Conservation (phyloP, 495 filamentous ascomycete genomes). For the Hyphodiscus hymeniophilus region DNA sequence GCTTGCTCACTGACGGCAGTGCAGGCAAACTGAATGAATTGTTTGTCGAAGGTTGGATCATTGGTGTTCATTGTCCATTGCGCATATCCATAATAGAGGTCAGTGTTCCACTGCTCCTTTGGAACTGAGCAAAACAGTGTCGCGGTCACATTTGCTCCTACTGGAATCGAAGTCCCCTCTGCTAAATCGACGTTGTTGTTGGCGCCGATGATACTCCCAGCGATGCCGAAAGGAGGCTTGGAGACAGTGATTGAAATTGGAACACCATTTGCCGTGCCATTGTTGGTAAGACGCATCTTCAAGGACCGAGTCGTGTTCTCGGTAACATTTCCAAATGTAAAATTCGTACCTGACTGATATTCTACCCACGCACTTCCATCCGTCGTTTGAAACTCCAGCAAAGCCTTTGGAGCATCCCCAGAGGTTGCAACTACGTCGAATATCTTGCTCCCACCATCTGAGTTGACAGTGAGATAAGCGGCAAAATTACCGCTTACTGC, state of each 20-base stretch:
- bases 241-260: constrained; percentile 38
- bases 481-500: too few relatives aligned
- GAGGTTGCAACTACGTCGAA: constrained; percentile 24
- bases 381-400: constrained; percentile 37
- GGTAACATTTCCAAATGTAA: constrained; percentile 39
- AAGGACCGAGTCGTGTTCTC: constrained; percentile 29
- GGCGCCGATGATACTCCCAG: constrained; percentile 29
- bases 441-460: constrained; percentile 28
- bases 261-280: constrained; percentile 25
- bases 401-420: constrained; percentile 32
- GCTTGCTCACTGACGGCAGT: too few relatives aligned
- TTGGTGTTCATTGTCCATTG: too few relatives aligned
- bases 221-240: constrained; percentile 36
- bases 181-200: constrained; percentile 41
- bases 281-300: constrained; percentile 37
- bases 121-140: too few relatives aligned
- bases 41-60: too few relatives aligned
- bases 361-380: constrained; percentile 38
- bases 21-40: too few relatives aligned
- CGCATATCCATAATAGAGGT: too few relatives aligned
- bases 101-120: too few relatives aligned
- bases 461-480: too few relatives aligned
- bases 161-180: constrained; percentile 37
- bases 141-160: constrained; percentile 32
- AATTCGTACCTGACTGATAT: constrained; percentile 26